Conservation (phyloP, 2,329 filamentous ascomycete genomes). For the Paracorniculantispora psalliotae region DNA sequence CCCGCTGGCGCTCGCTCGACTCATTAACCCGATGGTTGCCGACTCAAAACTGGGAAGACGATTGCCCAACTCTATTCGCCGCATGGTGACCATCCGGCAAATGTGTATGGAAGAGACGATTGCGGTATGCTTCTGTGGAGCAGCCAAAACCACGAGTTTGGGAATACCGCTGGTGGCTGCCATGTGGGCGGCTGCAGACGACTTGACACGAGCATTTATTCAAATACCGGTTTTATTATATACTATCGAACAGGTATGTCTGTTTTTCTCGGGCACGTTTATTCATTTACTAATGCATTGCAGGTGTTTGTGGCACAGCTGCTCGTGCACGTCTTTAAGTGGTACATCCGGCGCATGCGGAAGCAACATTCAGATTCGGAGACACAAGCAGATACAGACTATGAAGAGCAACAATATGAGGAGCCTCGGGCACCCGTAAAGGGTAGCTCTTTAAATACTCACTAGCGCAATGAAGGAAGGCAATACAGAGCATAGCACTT, state of each 20-base stretch:
- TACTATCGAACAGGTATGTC: slow-evolving; percentile 48
- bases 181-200: slow-evolving; percentile 57
- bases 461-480: not conserved
- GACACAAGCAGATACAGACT: not conserved
- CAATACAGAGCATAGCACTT: too few species aligned
- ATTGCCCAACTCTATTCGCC: slow-evolving; percentile 26
- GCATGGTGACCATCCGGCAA: slow-evolving; percentile 42
- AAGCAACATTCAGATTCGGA: not conserved
- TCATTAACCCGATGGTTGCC: slow-evolving; percentile 30
- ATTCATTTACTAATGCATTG: not conserved
- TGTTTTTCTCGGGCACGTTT: too few species aligned
- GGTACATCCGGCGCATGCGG: not conserved
- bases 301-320: slow-evolving; percentile 1
- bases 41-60: slow-evolving; percentile 23
- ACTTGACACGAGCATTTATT: slow-evolving; percentile 51
- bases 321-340: not conserved
- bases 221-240: slow-evolving; percentile 61
- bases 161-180: slow-evolving; percentile 64
- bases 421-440: not conserved
- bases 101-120: slow-evolving; percentile 59
- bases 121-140: slow-evolving; percentile 68
- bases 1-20: slow-evolving; percentile 27
- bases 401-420: not conserved
- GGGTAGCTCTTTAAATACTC: not conserved
- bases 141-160: slow-evolving; percentile 67